Base-by-base conservation (phyloP, 805 yeast species). In the Sugiyamaella mastotermitis region DNA sequence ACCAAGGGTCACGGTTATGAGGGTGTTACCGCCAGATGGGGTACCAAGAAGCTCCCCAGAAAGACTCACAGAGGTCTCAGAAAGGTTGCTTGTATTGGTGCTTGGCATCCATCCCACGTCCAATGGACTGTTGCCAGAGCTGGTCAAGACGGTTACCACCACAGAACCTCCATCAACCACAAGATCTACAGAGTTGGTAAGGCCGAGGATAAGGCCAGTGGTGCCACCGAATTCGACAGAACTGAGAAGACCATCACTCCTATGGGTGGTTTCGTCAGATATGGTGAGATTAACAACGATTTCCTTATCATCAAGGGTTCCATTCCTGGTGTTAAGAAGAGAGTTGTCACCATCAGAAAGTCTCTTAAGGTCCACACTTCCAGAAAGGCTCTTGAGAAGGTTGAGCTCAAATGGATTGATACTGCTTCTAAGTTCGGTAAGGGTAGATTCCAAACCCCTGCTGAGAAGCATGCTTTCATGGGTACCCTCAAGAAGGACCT, bases 1-100 rank as follows among this genome's bases (percentile, higher is more conserved):
- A 92, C 98, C 83, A 90, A 84, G 81, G 99, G 99, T 92, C 96
- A 92, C 80, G 99, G 99, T 81, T 88, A 84, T 86, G 98, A 92
- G 77, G 99, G 99, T 88, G 97, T 90, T 65, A 92, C 99, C 78
- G 96, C 88, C 87, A 86, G 99, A 85, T 92, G 97, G 97, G 99
- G 99, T 71, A 92, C 98, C 83, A 94, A 88, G 88, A 88, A 83
- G 81, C 79, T 92, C 61, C 98, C 99, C 76, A 87, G 99, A 80
- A 92, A 92, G 94, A 92, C 99, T 71, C 99, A 92, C 76, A 88
- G 97, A 84, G 99, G 99, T 90, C 78, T 90, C 71, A 87, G 99
- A 83, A 92, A 92, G 86, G 99, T 92, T 75, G 99, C 98, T 68
- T 92, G 99, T 86, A 92, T 92, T 66, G 99, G 99, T 82, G 97